Base-by-base conservation (phyloP, 768 basidiomycete species). In the Tricholoma sp. region DNA sequence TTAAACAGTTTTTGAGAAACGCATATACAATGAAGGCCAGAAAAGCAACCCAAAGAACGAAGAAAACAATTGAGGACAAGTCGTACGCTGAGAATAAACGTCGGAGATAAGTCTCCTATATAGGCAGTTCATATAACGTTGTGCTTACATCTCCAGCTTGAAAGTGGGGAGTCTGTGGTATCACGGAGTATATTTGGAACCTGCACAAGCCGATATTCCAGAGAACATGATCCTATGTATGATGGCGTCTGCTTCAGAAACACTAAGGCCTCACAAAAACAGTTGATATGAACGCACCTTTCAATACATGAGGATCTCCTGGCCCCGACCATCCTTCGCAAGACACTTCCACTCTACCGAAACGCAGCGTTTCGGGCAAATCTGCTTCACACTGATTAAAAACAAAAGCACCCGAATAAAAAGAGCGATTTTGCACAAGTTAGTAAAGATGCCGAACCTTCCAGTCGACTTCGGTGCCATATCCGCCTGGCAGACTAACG, bases 301-400 rank as follows among this genome's bases (percentile, higher is more conserved):
- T 91, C 59, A 96, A 70, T 12, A 98, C 90, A 68, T 86, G 83
- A 1, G 83, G 78, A 72, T 98, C 95, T 0, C 91, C 93, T 4
- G 91, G 82, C 32, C 78, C 74, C 37, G 80, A 83, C 88, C 89
- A 98, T 20, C 95, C 95, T 74, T 98, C 95, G 63, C 95, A 98
- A 15, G 84, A 86, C 1, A 98, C 80, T 61, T 90, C 84, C 0
- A 96, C 86, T 59, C 83, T 80, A 13, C 95, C 95, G 54, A 98
- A 88, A 15, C 94, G 80, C 53, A 96, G 68, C 8, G 84, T 74
- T 50, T 86, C 84, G 8, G 94, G 95, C 6, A 98, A 75, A 66
- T 98, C 94, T 34, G 93, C 88, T 69, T 93, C 88, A 65, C 94
- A 97, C 88, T 94, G 18, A 55, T 18, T n/a, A 54, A 17, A 28